phyloP scores from a whole-genome alignment of 495 filamentous ascomycete genomes.

The Margaritispora aquatica region DNA sequence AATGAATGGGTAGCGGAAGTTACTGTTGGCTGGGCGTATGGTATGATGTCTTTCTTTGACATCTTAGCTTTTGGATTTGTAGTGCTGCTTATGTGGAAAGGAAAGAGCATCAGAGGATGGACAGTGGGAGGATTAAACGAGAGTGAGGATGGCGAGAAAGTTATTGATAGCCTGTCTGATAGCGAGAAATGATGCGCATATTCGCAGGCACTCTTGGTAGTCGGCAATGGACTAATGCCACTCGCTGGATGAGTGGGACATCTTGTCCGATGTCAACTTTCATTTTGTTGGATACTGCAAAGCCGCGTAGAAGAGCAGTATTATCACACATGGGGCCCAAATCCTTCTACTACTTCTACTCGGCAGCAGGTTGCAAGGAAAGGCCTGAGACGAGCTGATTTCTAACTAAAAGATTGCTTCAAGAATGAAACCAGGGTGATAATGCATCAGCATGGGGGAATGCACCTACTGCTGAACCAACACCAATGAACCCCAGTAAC shows the following conservation, averaged over 20 bases:
- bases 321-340: too few relatives aligned
- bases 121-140: conserved; percentile 11
- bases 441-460: not conserved
- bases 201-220: too few relatives aligned
- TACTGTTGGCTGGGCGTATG: conserved; percentile 44
- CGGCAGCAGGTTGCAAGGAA: too few relatives aligned
- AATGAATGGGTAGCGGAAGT: conserved; percentile 39
- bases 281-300: too few relatives aligned
- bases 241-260: too few relatives aligned
- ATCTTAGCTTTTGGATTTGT: conserved; percentile 34
- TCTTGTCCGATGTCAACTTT: too few relatives aligned
- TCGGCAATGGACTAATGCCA: too few relatives aligned
- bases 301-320: too few relatives aligned
- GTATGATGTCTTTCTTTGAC: conserved; percentile 44
- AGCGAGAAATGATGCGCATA: not conserved
- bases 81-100: conserved; percentile 26
- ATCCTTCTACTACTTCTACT: too few relatives aligned
- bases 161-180: conserved; percentile 10
- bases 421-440: not conserved
- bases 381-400: too few relatives aligned
- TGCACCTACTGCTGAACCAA: too few relatives aligned
- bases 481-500: too few relatives aligned
- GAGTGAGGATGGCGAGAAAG: conserved; percentile 24
- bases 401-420: not conserved
- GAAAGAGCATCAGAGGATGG: conserved; percentile 21